These are phyloP conservation scores for Mycena rebaudengoi DNA, from an alignment of 768 basidiomycete species.

Conservation along the genomic window DNA sequence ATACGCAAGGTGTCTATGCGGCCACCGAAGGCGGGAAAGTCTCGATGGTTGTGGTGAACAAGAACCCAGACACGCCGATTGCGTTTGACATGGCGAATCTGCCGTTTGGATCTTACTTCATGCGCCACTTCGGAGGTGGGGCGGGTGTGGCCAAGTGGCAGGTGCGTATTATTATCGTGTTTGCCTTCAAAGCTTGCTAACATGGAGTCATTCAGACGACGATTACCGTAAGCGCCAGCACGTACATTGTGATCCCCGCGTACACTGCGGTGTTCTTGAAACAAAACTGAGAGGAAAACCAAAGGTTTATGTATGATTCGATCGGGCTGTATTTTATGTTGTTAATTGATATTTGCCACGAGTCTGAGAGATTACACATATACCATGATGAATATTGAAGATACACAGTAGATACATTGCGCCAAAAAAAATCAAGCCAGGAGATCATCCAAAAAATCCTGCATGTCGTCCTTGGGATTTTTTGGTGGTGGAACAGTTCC, in stretches of 20 bases:
- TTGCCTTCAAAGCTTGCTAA: conserved; percentile 32
- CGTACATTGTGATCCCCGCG: conserved; percentile 44
- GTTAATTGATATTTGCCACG: too few relatives aligned
- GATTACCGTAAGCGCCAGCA: conserved; percentile 19
- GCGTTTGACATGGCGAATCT: conserved; percentile 52
- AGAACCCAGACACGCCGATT: conserved; percentile 51
- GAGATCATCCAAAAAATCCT: too few relatives aligned
- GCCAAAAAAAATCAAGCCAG: too few relatives aligned
- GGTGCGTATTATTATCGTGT: conserved; percentile 40
- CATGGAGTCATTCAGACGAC: conserved; percentile 31
- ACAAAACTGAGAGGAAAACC: conserved; percentile 33
- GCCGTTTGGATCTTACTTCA: conserved; percentile 57
- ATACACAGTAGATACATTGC: too few relatives aligned
- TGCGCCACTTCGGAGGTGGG: conserved; percentile 64
- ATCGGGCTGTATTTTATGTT: too few relatives aligned
- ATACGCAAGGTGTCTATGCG: conserved; percentile 57
- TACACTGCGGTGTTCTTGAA: conserved; percentile 48
- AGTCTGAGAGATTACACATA: too few relatives aligned
- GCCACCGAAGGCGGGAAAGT: conserved; percentile 49
- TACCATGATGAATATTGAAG: too few relatives aligned
- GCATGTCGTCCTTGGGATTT: too few relatives aligned
- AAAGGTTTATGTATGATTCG: too few relatives aligned
- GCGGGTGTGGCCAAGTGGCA: conserved; percentile 65
- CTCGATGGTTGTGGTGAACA: conserved; percentile 60
- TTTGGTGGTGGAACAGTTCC: too few relatives aligned